A percentile compares a stretch with the other conserved stretches of the same genome.
phyloP scores from a whole-genome alignment of 305 asterid species.

The Fraxinus velutina region DNA sequence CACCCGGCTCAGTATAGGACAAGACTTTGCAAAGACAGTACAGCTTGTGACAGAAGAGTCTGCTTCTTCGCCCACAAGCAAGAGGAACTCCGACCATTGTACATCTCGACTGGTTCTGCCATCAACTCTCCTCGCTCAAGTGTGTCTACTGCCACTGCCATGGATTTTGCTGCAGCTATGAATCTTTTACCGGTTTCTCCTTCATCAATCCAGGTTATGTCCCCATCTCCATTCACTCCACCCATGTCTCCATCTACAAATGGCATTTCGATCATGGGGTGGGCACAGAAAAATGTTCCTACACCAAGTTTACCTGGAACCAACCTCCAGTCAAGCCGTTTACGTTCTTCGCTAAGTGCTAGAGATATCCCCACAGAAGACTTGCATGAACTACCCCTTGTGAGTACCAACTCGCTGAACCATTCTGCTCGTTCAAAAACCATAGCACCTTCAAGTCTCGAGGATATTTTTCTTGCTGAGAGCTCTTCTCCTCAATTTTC shows the following conservation, averaged over 20 bases:
- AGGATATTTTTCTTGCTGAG: slow-evolving; percentile 64
- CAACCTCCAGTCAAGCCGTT: slow-evolving; percentile 65
- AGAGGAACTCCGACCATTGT: slow-evolving; percentile 72
- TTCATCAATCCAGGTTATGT: slow-evolving; percentile 3
- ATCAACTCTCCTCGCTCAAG: slow-evolving; percentile 65
- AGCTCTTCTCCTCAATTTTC: slow-evolving; percentile 63
- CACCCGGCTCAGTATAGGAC: slow-evolving; percentile 38
- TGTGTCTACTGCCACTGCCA: slow-evolving; percentile 38
- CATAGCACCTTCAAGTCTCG: slow-evolving; percentile 65
- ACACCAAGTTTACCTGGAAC: slow-evolving; percentile 63
- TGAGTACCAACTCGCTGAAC: slow-evolving; percentile 36
- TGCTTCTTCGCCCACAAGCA: slow-evolving; percentile 38
- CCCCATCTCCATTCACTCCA: slow-evolving; percentile 51
- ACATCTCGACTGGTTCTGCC: slow-evolving; percentile 69
- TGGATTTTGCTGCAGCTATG: slow-evolving; percentile 65
- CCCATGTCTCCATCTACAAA: slow-evolving; percentile 66
- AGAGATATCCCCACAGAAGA: slow-evolving; percentile 54
- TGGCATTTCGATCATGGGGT: slow-evolving; percentile 48
- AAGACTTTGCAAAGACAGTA: slow-evolving; percentile 31
- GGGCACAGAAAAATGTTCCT: slow-evolving; percentile 64
- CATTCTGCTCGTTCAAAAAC: slow-evolving; percentile 48
- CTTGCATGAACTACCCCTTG: slow-evolving; percentile 44
- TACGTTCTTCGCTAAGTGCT: slow-evolving; percentile 67
- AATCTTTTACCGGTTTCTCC: slow-evolving; percentile 63
- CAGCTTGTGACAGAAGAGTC: slow-evolving; percentile 26